Evolutionary conservation across 202 grass and related monocot species (phyloP).

Genomic region (Cymbopogon flexuosus): DNA sequence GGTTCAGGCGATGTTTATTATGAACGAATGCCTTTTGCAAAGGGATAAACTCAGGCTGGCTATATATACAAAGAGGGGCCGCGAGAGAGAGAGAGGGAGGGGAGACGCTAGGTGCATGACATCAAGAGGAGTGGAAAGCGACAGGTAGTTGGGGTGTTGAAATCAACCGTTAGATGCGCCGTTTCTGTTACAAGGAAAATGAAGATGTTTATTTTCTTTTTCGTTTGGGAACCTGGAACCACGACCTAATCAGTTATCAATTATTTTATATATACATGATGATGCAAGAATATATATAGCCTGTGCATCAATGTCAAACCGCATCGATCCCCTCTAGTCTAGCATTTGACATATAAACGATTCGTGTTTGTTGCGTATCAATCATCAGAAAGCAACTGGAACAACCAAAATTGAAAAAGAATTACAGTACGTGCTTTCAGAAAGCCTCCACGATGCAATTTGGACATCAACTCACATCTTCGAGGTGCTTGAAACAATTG

Average conservation of each 20-base stretch:
- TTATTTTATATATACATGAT: neutral
- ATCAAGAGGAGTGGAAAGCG: constrained; percentile 25
- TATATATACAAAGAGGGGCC: constrained; percentile 33
- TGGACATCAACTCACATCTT: neutral
- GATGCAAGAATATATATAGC: neutral
- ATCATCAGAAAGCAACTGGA: neutral
- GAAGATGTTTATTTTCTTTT: constrained; percentile 36
- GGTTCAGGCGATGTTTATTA: constrained; percentile 17
- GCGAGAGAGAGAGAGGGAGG: constrained; percentile 22
- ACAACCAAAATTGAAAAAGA: neutral
- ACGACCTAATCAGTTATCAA: constrained; percentile 19
- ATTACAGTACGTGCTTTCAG: too few relatives aligned
- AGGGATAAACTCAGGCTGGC: constrained; percentile 31
- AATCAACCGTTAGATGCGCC: constrained; percentile 51
- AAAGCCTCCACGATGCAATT: neutral
- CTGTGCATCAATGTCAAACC: neutral
- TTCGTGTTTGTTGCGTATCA: neutral
- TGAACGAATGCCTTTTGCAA: constrained; percentile 33
- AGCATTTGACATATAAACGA: constrained; percentile 17
- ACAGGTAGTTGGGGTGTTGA: constrained; percentile 61
- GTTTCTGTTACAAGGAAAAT: constrained; percentile 39
- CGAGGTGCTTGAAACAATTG: neutral
- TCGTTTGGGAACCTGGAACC: constrained; percentile 31
- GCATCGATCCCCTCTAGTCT: neutral
- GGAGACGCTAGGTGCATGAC: constrained; percentile 17